Percentiles rank a stretch among this genome's conserved stretches.
Evolutionary conservation across 2,329 filamentous ascomycete species (phyloP).

Genomic region (Fusarium keratoplasticum): DNA sequence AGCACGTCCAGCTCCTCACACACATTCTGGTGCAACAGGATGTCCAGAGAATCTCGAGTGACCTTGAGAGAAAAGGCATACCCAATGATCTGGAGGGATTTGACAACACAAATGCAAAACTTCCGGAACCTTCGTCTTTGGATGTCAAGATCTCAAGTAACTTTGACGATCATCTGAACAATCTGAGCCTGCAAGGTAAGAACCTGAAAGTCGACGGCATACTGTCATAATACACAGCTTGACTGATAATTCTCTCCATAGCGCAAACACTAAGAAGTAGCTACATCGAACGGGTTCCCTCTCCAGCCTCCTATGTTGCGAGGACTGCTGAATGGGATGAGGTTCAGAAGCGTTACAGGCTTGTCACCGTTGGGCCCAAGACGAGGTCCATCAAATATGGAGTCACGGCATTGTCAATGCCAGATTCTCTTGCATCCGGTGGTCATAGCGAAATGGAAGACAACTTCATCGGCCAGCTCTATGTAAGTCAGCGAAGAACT

Average conservation of each 20-base stretch:
- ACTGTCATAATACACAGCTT: no score
- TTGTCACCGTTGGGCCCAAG: not conserved
- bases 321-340: not conserved
- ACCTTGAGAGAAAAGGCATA: not conserved
- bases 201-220: no score
- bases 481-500: no score
- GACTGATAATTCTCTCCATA: not conserved
- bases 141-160: not conserved
- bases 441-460: not conserved
- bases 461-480: not conserved
- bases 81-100: not conserved
- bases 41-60: not conserved
- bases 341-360: not conserved
- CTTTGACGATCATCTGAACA: not conserved
- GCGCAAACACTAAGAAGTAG: not conserved
- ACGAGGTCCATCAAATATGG: not conserved
- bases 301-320: not conserved
- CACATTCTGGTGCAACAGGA: not conserved
- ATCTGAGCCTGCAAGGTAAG: not conserved
- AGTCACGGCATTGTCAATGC: not conserved
- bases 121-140: not conserved
- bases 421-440: not conserved
- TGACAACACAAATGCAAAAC: not conserved
- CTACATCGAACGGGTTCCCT: not conserved
- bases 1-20: not conserved